These are phyloP conservation scores for Chalciporus piperatoides DNA, from an alignment of 1,284 basidiomycete genomes.

Conservation along the genomic window DNA sequence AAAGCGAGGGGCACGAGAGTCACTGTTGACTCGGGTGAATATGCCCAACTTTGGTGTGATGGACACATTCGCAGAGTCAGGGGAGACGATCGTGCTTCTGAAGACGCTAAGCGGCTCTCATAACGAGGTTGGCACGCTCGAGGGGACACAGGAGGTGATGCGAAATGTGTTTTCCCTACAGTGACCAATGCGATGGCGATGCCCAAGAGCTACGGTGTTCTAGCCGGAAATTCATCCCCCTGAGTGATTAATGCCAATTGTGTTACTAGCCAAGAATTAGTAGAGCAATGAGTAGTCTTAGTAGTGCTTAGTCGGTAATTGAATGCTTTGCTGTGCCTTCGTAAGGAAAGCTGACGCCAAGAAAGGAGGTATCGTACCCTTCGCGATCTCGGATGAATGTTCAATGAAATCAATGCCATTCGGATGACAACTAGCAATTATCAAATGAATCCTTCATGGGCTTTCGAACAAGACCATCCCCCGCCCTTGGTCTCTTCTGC, in stretches of 20 bases:
- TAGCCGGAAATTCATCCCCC: neutral
- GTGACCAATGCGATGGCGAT: constrained; percentile 2
- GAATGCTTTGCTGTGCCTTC: neutral
- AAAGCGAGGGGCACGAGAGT: constrained; percentile 39
- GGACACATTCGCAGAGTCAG: constrained; percentile 47
- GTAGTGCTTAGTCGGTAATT: neutral
- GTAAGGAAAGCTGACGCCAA: neutral
- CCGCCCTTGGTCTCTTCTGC: neutral
- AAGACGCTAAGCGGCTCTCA: constrained; percentile 65
- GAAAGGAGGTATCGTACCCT: neutral
- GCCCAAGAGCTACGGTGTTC: neutral
- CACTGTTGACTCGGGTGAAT: constrained; percentile 44
- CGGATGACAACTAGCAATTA: neutral
- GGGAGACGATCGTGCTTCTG: constrained; percentile 53
- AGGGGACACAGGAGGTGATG: constrained; percentile 72
- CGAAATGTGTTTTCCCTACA: constrained; percentile 44
- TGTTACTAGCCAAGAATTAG: neutral
- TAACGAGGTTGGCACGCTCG: constrained; percentile 59
- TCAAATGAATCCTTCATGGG: neutral
- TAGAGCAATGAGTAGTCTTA: no score
- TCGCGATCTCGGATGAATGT: neutral
- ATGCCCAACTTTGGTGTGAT: constrained; percentile 58
- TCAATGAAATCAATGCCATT: no score
- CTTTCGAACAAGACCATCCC: neutral
- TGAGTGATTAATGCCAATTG: neutral